Base-by-base conservation (phyloP, 202 grass and related monocot genomes). In the Setaria italica region DNA sequence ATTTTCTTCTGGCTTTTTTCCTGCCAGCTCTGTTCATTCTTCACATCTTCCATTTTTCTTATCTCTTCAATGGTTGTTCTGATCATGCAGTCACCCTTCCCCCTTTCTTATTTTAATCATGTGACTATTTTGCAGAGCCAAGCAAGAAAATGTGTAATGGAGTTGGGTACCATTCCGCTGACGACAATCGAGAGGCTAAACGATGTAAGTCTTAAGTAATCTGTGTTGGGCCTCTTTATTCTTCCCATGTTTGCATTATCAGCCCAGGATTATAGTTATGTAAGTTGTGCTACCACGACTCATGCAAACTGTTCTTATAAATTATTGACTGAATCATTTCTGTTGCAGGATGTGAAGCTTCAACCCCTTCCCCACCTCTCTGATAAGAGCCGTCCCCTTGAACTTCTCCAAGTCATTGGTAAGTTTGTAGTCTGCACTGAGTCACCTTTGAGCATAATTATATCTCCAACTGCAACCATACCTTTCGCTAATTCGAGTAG, bases 331-430 rank as follows among this genome's bases (percentile, higher is more conserved):
- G 50, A 48, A 79, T 76, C 46, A 17, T 69, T 81, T 56, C 41
- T 75, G 21, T 85, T 85, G 79, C 80, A 99, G 96, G 91, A 88
- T 79, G 90, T 95, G 76, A 95, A 96, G 77, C 86, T 95, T 84
- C 82, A 92, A 89, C 90, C 86, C 42, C 25, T 91, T 59, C 90
- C 93, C 33, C 88, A 75, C 30, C 87, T 94, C 32, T 85, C 90
- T 80, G 93, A 90, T 88, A 99, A 91, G 64, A 78, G 77, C 41
- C 84, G 69, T 7, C 77, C 84, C 73, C 81, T 85, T 4, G 93
- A 95, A 69, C 90, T 99, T 89, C 91, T 99, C 88, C 93, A 99
- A 86, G 85, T 99, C 70, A 75, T 92, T 80, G 93, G 96, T 95
- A 89, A 85, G 85, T 54, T 84, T 78, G 66, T 85, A 64, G 15